Evolutionary conservation across 2,329 filamentous ascomycete genomes (phyloP).

Genomic region (Pseudogymnoascus sp.): DNA sequence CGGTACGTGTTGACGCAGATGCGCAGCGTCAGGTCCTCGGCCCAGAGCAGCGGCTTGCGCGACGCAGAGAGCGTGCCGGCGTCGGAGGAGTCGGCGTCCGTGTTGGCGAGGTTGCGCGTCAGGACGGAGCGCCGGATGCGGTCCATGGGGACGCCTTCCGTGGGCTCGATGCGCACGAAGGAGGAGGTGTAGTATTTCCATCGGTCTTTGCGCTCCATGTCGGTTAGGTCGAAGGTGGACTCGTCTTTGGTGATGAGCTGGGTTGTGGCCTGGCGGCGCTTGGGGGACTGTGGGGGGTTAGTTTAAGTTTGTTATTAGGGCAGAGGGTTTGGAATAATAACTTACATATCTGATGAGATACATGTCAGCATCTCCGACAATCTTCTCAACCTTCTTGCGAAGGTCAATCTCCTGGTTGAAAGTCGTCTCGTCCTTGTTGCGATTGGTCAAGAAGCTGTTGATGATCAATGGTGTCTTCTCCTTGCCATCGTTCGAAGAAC

Average conservation of each 20-base stretch:
- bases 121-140: slow-evolving; percentile 62
- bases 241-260: slow-evolving; percentile 62
- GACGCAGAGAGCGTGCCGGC: slow-evolving; percentile 47
- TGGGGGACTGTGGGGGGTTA: slow-evolving; percentile 49
- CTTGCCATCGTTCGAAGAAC: slow-evolving; percentile 78
- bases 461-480: slow-evolving; percentile 91
- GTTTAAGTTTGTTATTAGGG: slow-evolving; percentile 24
- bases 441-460: slow-evolving; percentile 73
- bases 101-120: slow-evolving; percentile 59
- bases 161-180: slow-evolving; percentile 80
- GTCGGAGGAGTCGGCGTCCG: slow-evolving; percentile 51
- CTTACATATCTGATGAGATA: slow-evolving; percentile 88
- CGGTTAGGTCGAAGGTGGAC: slow-evolving; percentile 77
- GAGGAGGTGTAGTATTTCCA: slow-evolving; percentile 97
- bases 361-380: slow-evolving; percentile 84
- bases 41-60: slow-evolving; percentile 46
- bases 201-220: slow-evolving; percentile 70
- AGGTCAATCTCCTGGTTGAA: slow-evolving; percentile 85
- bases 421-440: slow-evolving; percentile 75
- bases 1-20: slow-evolving; percentile 73
- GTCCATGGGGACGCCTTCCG: slow-evolving; percentile 62
- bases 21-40: slow-evolving; percentile 61
- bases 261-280: slow-evolving; percentile 58
- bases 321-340: slow-evolving; percentile 28
- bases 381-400: slow-evolving; percentile 84